These are phyloP conservation scores for Teratosphaeria viscida DNA, from an alignment of 2,329 filamentous ascomycete species.

Conservation along the genomic window DNA sequence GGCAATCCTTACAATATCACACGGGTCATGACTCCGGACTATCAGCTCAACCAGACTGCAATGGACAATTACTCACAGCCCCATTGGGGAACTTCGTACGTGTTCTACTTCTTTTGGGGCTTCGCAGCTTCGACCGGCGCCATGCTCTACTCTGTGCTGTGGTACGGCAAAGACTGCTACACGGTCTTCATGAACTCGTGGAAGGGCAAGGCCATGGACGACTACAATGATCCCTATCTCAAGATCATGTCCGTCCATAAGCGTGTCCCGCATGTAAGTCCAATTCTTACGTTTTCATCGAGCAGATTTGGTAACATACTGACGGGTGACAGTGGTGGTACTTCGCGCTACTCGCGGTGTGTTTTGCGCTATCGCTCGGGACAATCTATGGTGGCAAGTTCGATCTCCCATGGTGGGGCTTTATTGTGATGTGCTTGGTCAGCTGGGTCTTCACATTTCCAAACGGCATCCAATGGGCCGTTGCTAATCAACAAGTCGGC, in stretches of 20 bases:
- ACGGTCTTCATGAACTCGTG: constrained; percentile 10
- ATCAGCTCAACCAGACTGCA: constrained; percentile 6
- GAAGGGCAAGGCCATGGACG: constrained; percentile 7
- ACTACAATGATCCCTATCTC: constrained; percentile 24
- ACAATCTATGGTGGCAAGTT: constrained; percentile 20
- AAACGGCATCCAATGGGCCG: constrained; percentile 22
- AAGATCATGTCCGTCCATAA: constrained; percentile 20
- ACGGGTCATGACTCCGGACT: constrained; percentile 66
- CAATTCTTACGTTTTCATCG: no score
- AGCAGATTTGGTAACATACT: no score
- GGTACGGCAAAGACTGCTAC: constrained; percentile 17
- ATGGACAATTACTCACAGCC: constrained; percentile 18
- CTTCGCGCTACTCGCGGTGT: constrained; percentile 16
- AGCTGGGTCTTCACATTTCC: constrained; percentile 22
- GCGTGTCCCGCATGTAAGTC: constrained; percentile 12
- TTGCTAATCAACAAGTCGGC: constrained; percentile 23
- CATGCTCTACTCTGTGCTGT: constrained; percentile 21
- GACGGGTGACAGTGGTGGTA: constrained; percentile 21
- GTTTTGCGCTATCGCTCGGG: constrained; percentile 18
- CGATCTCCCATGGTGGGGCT: constrained; percentile 21
- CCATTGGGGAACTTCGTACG: constrained; percentile 21
- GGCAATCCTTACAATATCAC: constrained; percentile 73
- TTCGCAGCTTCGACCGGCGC: constrained; percentile 26
- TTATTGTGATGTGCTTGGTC: constrained; percentile 18
- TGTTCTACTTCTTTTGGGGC: constrained; percentile 27